Evolutionary conservation across 768 basidiomycete genomes (phyloP), one percentile per base, ranked within the genome.

Genomic region (Tylopilus plumbeoviolaceoides): DNA sequence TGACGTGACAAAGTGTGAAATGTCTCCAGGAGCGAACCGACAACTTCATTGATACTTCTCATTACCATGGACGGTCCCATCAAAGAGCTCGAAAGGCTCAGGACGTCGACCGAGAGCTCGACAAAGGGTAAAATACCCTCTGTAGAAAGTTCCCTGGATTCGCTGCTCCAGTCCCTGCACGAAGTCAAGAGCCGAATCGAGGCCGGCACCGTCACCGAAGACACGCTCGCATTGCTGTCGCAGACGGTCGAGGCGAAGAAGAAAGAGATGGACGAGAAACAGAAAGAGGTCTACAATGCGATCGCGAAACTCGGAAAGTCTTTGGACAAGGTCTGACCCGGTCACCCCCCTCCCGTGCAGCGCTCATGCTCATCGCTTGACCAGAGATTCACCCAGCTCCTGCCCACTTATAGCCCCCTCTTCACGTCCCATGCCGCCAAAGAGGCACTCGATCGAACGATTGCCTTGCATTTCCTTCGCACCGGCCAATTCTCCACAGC

Each of bases 231-330:
- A 30, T 64, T 75, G 8, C 72, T 91, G 10, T 72, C 78, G 17
- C 79, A 79, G 63, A 75, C 76, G 2, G 78, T 91, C 3, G 88
- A 90, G 45, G 67, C 73, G 0, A 82, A 72, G 69, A 93, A 89
- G 83, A 92, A 85, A 66, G 90, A 91, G 53, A 75, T 93, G 1
- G 90, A 91, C 52, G 90, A 94, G 33, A 79, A 85, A 4, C 85
- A 94, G 75, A 98, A 95, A 69, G 93, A 94, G 59, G 78, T 92
- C 31, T 91, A 95, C 61, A 81, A 78, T 18, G 83, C 85, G 3
- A 70, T 97, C 9, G 80, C 84, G 25, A 82, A 82, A 59, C 76
- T 95, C 35, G 91, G 91, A 27, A 98, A 94, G 71, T 79, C 84
- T 0, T 69, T 98, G 65, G 95, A 98, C 65, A 98, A 97, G 86